Evolutionary conservation across 768 basidiomycete species (phyloP).

Genomic region (Amanita inopinata): DNA sequence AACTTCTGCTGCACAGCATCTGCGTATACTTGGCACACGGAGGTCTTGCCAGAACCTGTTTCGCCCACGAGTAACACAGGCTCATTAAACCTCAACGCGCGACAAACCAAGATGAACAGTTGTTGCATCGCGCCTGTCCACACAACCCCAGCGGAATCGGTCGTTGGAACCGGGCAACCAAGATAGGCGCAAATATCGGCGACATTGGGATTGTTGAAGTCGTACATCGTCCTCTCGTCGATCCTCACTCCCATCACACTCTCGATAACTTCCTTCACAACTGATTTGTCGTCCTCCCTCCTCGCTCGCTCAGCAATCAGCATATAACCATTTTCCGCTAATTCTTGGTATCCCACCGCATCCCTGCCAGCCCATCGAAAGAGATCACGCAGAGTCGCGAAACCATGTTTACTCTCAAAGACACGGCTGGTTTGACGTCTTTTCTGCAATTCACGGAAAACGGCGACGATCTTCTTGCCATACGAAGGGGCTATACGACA

Average conservation of each 20-base stretch:
- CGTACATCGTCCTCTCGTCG: slow-evolving; percentile 63
- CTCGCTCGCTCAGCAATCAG: slow-evolving; percentile 87
- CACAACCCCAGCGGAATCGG: slow-evolving; percentile 41
- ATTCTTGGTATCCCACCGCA: slow-evolving; percentile 81
- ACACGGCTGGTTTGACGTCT: slow-evolving; percentile 84
- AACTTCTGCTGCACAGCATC: slow-evolving; percentile 51
- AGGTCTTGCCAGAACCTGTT: slow-evolving; percentile 96
- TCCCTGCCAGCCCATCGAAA: slow-evolving; percentile 96
- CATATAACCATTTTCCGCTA: slow-evolving; percentile 98
- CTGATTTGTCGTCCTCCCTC: slow-evolving; percentile 72
- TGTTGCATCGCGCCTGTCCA: slow-evolving; percentile 95
- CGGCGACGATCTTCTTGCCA: slow-evolving; percentile 79
- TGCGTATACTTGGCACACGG: slow-evolving; percentile 87
- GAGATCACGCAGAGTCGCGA: slow-evolving; percentile 91
- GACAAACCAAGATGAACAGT: slow-evolving; percentile 71
- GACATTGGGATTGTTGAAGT: slow-evolving; percentile 30
- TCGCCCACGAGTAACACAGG: slow-evolving; percentile 94
- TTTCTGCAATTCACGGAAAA: slow-evolving; percentile 90
- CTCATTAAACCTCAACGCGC: slow-evolving; percentile 86
- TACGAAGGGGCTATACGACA: slow-evolving; percentile 93
- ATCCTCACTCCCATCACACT: slow-evolving; percentile 79
- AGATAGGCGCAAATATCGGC: slow-evolving; percentile 36
- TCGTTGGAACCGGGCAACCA: slow-evolving; percentile 40
- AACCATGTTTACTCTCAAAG: slow-evolving; percentile 96
- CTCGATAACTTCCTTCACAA: slow-evolving; percentile 92